phyloP scores from a whole-genome alignment of 2,329 filamentous ascomycete species.

The Microsporum canis region DNA sequence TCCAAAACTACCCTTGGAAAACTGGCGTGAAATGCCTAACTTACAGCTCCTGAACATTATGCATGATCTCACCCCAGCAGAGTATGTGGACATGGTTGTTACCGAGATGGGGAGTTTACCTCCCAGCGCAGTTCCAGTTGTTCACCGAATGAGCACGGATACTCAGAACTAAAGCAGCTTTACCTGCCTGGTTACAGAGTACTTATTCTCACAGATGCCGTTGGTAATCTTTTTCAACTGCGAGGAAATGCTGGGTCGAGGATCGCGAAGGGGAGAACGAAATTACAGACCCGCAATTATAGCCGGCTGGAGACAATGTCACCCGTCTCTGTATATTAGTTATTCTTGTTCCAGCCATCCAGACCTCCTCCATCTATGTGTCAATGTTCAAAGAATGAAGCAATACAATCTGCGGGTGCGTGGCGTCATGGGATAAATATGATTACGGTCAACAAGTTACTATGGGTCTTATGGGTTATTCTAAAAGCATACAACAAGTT shows the following conservation, averaged over 20 bases:
- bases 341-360: background rate
- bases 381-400: background rate
- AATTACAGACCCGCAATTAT: background rate
- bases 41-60: constrained; percentile 61
- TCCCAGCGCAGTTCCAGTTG: constrained; percentile 70
- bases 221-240: background rate
- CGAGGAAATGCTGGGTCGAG: background rate
- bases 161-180: background rate
- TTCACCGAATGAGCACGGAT: constrained; percentile 49
- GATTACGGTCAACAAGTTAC: background rate
- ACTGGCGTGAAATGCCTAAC: constrained; percentile 48
- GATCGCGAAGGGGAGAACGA: background rate
- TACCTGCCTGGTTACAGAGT: background rate
- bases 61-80: constrained; percentile 83
- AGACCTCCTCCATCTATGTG: background rate
- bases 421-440: background rate
- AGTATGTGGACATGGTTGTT: constrained; percentile 77
- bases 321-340: background rate
- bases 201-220: background rate
- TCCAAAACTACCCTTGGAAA: constrained; percentile 33
- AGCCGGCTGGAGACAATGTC: background rate
- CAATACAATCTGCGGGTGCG: background rate
- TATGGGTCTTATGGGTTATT: background rate
- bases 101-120: constrained; percentile 84
- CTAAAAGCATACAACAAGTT: background rate